Conservation (phyloP, 78 protist genomes). For the Dictyostelium brefeldianum region DNA sequence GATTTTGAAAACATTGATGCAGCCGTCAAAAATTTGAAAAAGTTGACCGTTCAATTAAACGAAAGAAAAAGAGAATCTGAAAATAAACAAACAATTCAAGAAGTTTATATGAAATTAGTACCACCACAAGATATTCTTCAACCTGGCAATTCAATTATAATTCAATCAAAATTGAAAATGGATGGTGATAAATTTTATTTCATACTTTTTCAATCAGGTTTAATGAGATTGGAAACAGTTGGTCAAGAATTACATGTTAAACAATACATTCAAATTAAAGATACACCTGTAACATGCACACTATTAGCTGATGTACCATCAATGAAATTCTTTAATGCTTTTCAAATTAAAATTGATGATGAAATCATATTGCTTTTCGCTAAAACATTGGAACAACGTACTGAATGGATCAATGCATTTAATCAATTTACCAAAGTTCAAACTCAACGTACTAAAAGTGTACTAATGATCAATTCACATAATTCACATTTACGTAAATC, state of each 20-base stretch:
- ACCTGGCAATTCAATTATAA: conserved; percentile 41
- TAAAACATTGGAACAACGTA: conserved; percentile 31
- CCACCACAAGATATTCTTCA: conserved; percentile 69
- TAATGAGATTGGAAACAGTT: conserved; percentile 23
- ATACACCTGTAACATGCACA: neutral
- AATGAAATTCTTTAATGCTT: conserved; percentile 42
- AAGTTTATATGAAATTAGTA: conserved; percentile 57
- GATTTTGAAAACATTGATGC: conserved; percentile 44
- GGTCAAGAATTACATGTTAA: conserved; percentile 33
- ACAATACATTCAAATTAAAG: conserved; percentile 11
- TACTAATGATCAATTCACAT: conserved; percentile 7
- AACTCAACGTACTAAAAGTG: conserved; percentile 44
- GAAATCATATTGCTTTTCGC: conserved; percentile 35
- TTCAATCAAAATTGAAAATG: conserved; percentile 29
- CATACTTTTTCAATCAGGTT: conserved; percentile 35
- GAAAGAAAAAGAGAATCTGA: conserved; percentile 75
- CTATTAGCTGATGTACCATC: conserved; percentile 33
- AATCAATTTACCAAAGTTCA: conserved; percentile 28
- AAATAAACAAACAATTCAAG: conserved; percentile 64
- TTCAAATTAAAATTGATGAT: conserved; percentile 42
- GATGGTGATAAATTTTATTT: conserved; percentile 53
- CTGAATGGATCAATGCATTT: conserved; percentile 43
- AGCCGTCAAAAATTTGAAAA: conserved; percentile 36
- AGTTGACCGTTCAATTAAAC: conserved; percentile 40
- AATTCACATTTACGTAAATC: conserved; percentile 12